A percentile compares a stretch with the other conserved stretches of the same genome.
Evolutionary conservation across 2,329 filamentous ascomycete species (phyloP).

Genomic region (Pseudocercospora fuligena): DNA sequence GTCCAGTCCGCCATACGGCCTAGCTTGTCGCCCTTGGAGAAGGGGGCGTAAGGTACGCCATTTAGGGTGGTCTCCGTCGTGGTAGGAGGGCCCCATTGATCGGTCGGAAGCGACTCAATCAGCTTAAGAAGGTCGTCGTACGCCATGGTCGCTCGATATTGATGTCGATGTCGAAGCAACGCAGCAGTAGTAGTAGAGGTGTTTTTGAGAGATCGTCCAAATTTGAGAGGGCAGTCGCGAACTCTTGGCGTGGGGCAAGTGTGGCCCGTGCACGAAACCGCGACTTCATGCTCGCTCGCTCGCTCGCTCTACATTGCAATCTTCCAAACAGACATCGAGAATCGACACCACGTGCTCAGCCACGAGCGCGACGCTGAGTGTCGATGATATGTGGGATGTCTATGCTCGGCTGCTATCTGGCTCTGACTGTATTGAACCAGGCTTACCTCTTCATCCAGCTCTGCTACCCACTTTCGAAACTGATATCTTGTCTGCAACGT

Average conservation of each 20-base stretch:
- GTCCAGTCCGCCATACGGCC: slow-evolving; percentile 99
- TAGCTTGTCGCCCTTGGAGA: slow-evolving; percentile 97
- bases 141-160: slow-evolving; percentile 43
- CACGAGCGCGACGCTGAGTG: too few species aligned
- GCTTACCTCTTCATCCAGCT: too few species aligned
- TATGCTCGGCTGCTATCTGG: too few species aligned
- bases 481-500: too few species aligned
- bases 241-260: background rate
- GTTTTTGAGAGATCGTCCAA: background rate
- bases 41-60: slow-evolving; percentile 95
- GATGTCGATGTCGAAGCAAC: background rate
- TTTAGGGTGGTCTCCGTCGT: slow-evolving; percentile 86
- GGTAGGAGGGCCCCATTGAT: slow-evolving; percentile 79
- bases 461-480: too few species aligned
- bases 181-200: background rate
- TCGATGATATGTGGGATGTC: too few species aligned
- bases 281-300: background rate
- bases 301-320: too few species aligned
- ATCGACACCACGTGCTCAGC: too few species aligned
- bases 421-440: too few species aligned
- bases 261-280: background rate
- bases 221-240: background rate
- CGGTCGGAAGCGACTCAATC: slow-evolving; percentile 51
- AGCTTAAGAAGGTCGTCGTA: slow-evolving; percentile 54
- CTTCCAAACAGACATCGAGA: too few species aligned